Conservation (phyloP, 257 asterid genomes). For the Fraxinus americana region DNA sequence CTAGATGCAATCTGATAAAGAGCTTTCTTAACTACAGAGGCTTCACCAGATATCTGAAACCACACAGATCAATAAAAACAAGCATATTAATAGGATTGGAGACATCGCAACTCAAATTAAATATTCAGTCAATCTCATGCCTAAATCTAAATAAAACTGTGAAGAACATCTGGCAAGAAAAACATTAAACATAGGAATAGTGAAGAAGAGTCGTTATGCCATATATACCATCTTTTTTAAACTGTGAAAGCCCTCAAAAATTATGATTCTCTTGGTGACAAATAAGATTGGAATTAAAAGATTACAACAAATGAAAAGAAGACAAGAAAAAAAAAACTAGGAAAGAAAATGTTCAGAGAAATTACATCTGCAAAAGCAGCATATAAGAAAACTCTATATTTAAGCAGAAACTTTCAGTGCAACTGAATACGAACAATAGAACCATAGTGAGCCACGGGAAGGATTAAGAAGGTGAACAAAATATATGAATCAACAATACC, state of each 20-base stretch:
- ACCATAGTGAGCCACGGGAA: background rate
- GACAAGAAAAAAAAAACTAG: background rate
- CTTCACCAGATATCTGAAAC: constrained; percentile 78
- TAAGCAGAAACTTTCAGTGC: background rate
- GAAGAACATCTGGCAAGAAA: background rate
- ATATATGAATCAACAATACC: constrained; percentile 43
- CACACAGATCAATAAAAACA: constrained; percentile 21
- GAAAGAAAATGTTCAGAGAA: background rate
- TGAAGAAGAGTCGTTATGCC: background rate
- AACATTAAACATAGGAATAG: background rate
- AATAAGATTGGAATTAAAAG: background rate
- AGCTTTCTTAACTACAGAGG: constrained; percentile 76
- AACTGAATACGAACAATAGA: background rate
- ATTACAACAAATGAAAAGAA: background rate
- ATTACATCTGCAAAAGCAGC: background rate
- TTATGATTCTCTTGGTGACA: background rate
- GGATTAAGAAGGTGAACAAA: background rate
- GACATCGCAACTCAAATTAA: background rate
- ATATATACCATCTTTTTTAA: background rate
- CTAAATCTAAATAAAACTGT: background rate
- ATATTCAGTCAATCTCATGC: background rate
- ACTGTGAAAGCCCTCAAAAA: background rate
- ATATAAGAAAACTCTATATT: background rate
- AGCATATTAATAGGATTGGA: background rate
- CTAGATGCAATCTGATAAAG: constrained; percentile 74